Percentiles rank a stretch among this genome's conserved stretches.
Conservation (phyloP, 345 rosid genomes). For the Citrus inodora region DNA sequence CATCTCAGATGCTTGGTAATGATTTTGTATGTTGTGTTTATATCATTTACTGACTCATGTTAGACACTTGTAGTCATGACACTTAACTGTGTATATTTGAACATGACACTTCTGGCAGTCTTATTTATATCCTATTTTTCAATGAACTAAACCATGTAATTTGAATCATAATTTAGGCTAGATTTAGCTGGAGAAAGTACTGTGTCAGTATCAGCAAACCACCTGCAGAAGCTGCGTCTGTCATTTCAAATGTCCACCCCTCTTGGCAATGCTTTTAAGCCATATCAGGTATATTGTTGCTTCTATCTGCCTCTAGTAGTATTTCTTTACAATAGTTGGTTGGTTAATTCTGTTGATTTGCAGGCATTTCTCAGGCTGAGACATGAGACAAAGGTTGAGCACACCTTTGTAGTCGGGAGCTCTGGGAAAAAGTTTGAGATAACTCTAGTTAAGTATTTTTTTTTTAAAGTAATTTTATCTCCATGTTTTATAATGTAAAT, state of each 20-base stretch:
- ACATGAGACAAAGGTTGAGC: slow-evolving; percentile 85
- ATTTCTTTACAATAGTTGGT: slow-evolving; percentile 8
- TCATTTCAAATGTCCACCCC: slow-evolving; percentile 72
- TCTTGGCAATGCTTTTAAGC: slow-evolving; percentile 63
- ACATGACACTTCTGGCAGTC: background rate
- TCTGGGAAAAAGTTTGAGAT: slow-evolving; percentile 76
- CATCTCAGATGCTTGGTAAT: background rate
- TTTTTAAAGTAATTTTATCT: background rate
- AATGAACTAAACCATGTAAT: background rate
- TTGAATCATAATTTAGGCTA: slow-evolving; percentile 39
- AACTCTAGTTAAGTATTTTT: slow-evolving; percentile 65
- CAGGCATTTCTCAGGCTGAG: slow-evolving; percentile 91
- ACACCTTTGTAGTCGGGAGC: slow-evolving; percentile 68
- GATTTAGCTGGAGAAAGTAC: slow-evolving; percentile 60
- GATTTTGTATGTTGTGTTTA: background rate
- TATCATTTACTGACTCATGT: background rate
- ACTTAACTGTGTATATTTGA: background rate
- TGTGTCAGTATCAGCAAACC: slow-evolving; percentile 81
- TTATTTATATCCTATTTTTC: background rate
- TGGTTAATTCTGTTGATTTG: slow-evolving; percentile 31
- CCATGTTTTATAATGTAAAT: background rate
- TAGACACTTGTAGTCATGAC: background rate
- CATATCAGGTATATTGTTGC: slow-evolving; percentile 75
- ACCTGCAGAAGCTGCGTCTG: slow-evolving; percentile 89
- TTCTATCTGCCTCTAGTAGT: background rate